Conservation (phyloP, 768 basidiomycete species). For the Suillus placidus region DNA sequence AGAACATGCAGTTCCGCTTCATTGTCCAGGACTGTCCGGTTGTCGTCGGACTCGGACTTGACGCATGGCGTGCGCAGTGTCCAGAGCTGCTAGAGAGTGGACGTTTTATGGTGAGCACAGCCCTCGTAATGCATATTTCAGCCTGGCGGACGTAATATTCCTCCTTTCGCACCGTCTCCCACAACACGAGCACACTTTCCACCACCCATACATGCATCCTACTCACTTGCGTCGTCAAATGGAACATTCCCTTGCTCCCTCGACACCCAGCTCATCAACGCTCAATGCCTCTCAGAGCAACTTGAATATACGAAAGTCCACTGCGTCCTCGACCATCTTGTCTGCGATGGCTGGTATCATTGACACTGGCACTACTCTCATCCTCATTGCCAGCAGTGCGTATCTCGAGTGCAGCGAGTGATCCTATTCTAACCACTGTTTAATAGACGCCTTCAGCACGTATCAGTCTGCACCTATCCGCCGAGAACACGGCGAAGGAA, state of each 20-base stretch:
- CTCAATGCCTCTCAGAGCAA: no score
- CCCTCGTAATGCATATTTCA: no score
- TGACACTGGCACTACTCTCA: background rate
- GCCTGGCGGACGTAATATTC: no score
- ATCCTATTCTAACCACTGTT: background rate
- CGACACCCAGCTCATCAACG: no score
- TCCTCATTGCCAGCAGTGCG: constrained; percentile 2
- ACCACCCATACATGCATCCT: no score
- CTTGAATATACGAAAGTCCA: no score
- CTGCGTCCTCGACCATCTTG: constrained; percentile 1
- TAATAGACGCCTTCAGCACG: background rate
- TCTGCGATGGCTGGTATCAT: background rate
- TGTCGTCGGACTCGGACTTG: constrained; percentile 53
- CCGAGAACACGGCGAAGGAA: constrained; percentile 67
- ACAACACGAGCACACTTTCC: no score
- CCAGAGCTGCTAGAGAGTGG: constrained; percentile 59
- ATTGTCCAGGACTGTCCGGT: constrained; percentile 64
- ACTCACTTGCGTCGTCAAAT: no score
- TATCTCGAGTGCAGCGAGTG: background rate
- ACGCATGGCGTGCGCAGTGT: constrained; percentile 63
- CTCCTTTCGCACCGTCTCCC: no score
- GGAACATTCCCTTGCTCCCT: no score
- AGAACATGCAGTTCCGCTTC: constrained; percentile 41
- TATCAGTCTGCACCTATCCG: constrained; percentile 38
- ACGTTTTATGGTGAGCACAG: constrained; percentile 52